Base-by-base conservation (phyloP, 768 basidiomycete species). In the Lenzites betulinus region DNA sequence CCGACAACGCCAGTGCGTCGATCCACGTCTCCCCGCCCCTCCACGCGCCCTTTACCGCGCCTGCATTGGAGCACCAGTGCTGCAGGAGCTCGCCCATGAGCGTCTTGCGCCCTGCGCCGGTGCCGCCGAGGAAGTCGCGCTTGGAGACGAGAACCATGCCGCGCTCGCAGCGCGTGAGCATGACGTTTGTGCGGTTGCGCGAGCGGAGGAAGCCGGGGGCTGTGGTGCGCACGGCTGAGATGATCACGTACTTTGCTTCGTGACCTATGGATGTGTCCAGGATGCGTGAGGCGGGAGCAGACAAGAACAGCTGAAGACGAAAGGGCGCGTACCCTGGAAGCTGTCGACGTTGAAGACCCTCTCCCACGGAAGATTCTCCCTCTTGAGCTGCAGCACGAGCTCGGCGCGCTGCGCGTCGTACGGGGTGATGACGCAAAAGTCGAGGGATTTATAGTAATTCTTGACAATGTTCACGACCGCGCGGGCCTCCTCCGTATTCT, bases 331-430 rank as follows among this genome's bases (percentile, higher is more conserved):
- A 80, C 82, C 83, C 75, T 82, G 83, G 64, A 83, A 84, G 60
- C 80, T 81, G 64, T 84, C 83, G 13, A 84, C 76, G 59, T 82
- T 84, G 72, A 76, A 84, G 0, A 83, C 80, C 0, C 62, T 60
- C 39, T 81, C 75, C 75, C 75, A 79, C 3, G 75, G 76, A 8
- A 75, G 68, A 8, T 71, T 60, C 41, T 67, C 73, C 2, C 41
- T 60, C 48, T 78, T 74, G 26, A 83, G 68, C 7, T 58, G 61
- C 22, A 58, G 66, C 54, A 78, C 72, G 26, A 83, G 78, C 2
- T 71, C 74, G 0, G 77, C 76, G 18, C 83, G 67, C 67, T 85
- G 83, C 0, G 79, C 78, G 60, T 84, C 83, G 58, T 84, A 85
- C 0, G 81, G 82, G 2, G 82, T 83, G 46, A 84, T 81, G 54